Conservation (phyloP, 2,329 filamentous ascomycete genomes). For the Tolypocladium ovalisporum region DNA sequence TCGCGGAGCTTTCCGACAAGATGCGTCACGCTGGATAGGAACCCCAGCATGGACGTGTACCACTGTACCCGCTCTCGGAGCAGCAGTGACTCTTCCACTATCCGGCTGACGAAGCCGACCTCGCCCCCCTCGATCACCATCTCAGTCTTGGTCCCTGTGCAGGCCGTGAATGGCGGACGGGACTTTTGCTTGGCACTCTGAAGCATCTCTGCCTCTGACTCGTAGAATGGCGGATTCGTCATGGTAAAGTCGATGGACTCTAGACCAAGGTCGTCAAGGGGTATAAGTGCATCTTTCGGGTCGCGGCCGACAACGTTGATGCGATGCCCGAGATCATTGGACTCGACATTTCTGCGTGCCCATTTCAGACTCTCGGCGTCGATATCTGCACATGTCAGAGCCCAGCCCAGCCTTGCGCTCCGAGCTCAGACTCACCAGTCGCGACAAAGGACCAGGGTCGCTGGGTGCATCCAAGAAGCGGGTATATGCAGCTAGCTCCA, state of each 20-base stretch:
- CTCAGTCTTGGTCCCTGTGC: conserved; percentile 68
- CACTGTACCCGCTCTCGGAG: conserved; percentile 58
- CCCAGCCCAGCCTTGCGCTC: neutral
- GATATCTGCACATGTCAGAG: conserved; percentile 43
- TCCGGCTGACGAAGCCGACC: conserved; percentile 58
- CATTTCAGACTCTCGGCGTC: conserved; percentile 58
- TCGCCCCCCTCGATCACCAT: conserved; percentile 82
- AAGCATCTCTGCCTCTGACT: conserved; percentile 58
- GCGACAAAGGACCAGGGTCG: conserved; percentile 65
- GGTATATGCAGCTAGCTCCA: conserved; percentile 85
- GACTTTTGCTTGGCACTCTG: conserved; percentile 55
- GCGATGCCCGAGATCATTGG: conserved; percentile 53
- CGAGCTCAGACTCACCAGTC: conserved; percentile 30
- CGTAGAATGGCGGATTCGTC: conserved; percentile 93
- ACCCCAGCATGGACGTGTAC: conserved; percentile 90
- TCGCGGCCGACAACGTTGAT: conserved; percentile 52
- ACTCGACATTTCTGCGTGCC: conserved; percentile 54
- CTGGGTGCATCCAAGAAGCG: conserved; percentile 63
- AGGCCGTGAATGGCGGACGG: conserved; percentile 57
- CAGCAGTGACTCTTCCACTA: conserved; percentile 57
- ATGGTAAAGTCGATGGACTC: conserved; percentile 67
- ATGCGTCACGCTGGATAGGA: conserved; percentile 55
- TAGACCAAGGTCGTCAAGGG: conserved; percentile 42
- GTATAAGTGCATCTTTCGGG: conserved; percentile 46
- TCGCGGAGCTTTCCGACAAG: conserved; percentile 49